These are phyloP conservation scores for Pterulicium gracile DNA, from an alignment of 1,284 basidiomycete species.

Conservation along the genomic window DNA sequence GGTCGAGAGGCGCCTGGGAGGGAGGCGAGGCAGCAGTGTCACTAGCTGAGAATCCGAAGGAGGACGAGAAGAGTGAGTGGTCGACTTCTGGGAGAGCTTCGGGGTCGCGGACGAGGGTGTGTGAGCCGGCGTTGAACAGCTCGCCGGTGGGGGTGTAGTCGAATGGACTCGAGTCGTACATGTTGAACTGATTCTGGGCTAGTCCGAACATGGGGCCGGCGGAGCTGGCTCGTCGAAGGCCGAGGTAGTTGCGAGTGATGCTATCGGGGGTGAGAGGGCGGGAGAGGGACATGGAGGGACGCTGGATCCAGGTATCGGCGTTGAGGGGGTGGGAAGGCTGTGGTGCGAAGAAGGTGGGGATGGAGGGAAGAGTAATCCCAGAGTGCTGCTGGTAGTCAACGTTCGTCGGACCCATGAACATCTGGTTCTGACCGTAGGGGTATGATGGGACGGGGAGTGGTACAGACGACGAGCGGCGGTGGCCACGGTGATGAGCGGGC, in stretches of 20 bases:
- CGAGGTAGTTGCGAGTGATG: slow-evolving; percentile 11
- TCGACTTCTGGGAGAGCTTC: slow-evolving; percentile 42
- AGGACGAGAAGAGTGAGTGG: slow-evolving; percentile 36
- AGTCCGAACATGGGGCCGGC: not conserved
- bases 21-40: not conserved
- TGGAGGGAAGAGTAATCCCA: not conserved
- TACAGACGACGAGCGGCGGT: slow-evolving; percentile 54
- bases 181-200: not conserved
- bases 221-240: not conserved
- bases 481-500: slow-evolving; percentile 18
- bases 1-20: not conserved
- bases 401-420: too few species aligned
- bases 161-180: slow-evolving; percentile 18
- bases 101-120: slow-evolving; percentile 26
- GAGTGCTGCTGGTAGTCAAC: not conserved
- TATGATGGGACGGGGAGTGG: slow-evolving; percentile 45
- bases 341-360: not conserved
- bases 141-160: slow-evolving; percentile 23
- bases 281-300: slow-evolving; percentile 24
- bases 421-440: too few species aligned
- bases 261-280: slow-evolving; percentile 24
- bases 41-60: slow-evolving; percentile 18
- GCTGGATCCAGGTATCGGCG: slow-evolving; percentile 23
- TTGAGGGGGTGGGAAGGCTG: slow-evolving; percentile 12
- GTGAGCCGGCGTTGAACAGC: slow-evolving; percentile 10